Evolutionary conservation across 2,329 filamentous ascomycete genomes (phyloP), one percentile per base, ranked within the genome.

Genomic region (Aplosporella prunicola): DNA sequence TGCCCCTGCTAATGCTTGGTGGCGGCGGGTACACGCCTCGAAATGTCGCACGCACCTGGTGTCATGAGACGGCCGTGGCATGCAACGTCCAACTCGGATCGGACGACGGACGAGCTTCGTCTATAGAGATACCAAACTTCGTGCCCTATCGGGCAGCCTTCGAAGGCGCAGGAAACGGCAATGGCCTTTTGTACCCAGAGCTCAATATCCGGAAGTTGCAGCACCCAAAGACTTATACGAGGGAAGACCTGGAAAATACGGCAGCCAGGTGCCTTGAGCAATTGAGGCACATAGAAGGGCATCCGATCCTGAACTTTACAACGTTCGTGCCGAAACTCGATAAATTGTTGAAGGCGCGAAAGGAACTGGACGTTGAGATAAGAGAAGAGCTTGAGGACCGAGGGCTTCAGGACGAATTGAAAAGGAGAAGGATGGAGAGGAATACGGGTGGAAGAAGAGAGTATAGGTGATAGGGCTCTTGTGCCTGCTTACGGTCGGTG

Each of bases 31-130:
- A 98, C 62, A 98, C 91, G 10, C 88, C 91, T 5, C 78, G 89
- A 46, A 98, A 98, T 53, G 91, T 98, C 5, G 91, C 91, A 27
- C 82, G 91, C 37, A 87, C 89, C 20, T 98, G 91, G 91, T 86
- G 88, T 16, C 89, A 93, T 62, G 91, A 98, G 64, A 98, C 91
- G 9, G 82, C 83, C 43, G 85, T 96, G 48, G 86, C 86, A 43
- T 83, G 93, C 45, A 78, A 80, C 47, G 71, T 81, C 45, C 73
- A 75, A 40, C 80, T 95, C 45, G 66, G 74, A 55, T 74, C 81
- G 13, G 72, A 76, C 9, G n/a, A n/a, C n/a, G n/a, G n/a, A n/a
- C n/a, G n/a, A n/a, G n/a, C n/a, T n/a, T n/a, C n/a, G n/a, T n/a
- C n/a, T n/a, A n/a, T n/a, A n/a, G n/a, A n/a, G n/a, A 80, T 96